Evolutionary conservation across 2,329 filamentous ascomycete genomes (phyloP).

Genomic region (Xylariaceae sp.): DNA sequence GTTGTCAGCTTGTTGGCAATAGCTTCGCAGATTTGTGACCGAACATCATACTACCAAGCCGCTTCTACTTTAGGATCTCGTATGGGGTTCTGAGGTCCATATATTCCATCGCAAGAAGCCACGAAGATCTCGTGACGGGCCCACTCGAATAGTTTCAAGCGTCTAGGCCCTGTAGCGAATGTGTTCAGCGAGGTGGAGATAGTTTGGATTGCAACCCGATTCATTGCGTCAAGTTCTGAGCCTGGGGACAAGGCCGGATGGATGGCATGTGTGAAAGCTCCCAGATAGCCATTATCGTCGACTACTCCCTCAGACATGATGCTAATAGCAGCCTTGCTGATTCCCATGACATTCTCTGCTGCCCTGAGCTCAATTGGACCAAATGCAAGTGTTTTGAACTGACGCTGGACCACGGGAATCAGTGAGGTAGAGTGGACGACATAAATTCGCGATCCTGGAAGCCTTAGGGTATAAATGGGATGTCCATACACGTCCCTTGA

Average conservation of each 20-base stretch:
- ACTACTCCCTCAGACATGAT: conserved; percentile 10
- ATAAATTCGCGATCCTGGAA: conserved; percentile 16
- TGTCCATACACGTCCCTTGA: conserved; percentile 14
- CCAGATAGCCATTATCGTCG: conserved; percentile 13
- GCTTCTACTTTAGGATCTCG: conserved; percentile 16
- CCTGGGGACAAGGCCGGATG: conserved; percentile 16
- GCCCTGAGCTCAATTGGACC: conserved; percentile 9
- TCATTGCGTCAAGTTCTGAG: conserved; percentile 18
- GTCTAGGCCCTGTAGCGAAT: conserved; percentile 4
- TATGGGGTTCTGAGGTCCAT: conserved; percentile 23
- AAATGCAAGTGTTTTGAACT: conserved; percentile 15
- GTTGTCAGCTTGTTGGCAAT: not conserved
- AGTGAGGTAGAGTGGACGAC: conserved; percentile 14
- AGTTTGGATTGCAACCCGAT: conserved; percentile 11
- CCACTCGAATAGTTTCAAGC: conserved; percentile 17
- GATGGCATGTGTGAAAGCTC: conserved; percentile 15
- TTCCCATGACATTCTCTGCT: conserved; percentile 5
- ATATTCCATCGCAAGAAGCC: conserved; percentile 19
- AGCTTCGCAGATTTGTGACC: not conserved
- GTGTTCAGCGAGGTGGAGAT: conserved; percentile 14
- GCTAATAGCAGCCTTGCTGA: conserved; percentile 1
- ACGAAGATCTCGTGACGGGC: conserved; percentile 16
- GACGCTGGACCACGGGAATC: conserved; percentile 13
- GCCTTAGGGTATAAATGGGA: conserved; percentile 15
- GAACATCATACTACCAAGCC: conserved; percentile 18